Conservation (phyloP, 352 stramenopile genomes). For the Globisporangium orthogonon region DNA sequence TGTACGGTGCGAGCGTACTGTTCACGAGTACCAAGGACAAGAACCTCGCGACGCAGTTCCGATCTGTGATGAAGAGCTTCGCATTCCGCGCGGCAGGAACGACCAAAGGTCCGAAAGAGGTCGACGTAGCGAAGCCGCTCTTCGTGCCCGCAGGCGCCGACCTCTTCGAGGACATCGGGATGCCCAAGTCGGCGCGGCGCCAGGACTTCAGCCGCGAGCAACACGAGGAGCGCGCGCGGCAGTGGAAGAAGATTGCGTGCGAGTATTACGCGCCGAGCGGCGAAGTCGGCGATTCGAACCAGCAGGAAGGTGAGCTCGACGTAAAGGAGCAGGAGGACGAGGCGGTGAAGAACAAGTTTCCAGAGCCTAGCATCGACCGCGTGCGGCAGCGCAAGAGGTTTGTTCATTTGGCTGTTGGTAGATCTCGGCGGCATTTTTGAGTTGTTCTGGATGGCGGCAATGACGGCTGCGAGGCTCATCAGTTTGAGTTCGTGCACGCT, state of each 20-base stretch:
- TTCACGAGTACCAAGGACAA: slow-evolving; percentile 89
- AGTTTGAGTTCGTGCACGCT: not conserved
- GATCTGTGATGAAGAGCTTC: slow-evolving; percentile 52
- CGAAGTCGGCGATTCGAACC: slow-evolving; percentile 20
- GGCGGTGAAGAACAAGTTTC: slow-evolving; percentile 29
- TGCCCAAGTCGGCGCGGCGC: slow-evolving; percentile 49
- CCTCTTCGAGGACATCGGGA: slow-evolving; percentile 68
- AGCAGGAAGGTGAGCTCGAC: slow-evolving; percentile 21
- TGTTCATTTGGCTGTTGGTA: not conserved
- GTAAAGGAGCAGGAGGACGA: slow-evolving; percentile 22
- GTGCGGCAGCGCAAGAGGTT: slow-evolving; percentile 62
- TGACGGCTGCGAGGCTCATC: not conserved
- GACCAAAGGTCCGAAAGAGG: slow-evolving; percentile 49
- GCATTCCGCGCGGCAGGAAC: slow-evolving; percentile 40
- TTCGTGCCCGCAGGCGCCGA: slow-evolving; percentile 70
- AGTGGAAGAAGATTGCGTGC: slow-evolving; percentile 59
- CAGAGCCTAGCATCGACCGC: slow-evolving; percentile 64
- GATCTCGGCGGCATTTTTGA: not conserved
- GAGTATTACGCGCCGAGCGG: slow-evolving; percentile 58
- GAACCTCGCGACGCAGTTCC: slow-evolving; percentile 59
- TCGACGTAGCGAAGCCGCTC: slow-evolving; percentile 54
- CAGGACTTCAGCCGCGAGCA: slow-evolving; percentile 45
- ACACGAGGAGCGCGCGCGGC: slow-evolving; percentile 51
- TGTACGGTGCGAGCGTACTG: slow-evolving; percentile 82
- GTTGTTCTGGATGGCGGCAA: not conserved